A percentile compares a stretch with the other conserved stretches of the same genome.
phyloP scores from a whole-genome alignment of 2,329 filamentous ascomycete genomes.

The Metarhizium brunneum region DNA sequence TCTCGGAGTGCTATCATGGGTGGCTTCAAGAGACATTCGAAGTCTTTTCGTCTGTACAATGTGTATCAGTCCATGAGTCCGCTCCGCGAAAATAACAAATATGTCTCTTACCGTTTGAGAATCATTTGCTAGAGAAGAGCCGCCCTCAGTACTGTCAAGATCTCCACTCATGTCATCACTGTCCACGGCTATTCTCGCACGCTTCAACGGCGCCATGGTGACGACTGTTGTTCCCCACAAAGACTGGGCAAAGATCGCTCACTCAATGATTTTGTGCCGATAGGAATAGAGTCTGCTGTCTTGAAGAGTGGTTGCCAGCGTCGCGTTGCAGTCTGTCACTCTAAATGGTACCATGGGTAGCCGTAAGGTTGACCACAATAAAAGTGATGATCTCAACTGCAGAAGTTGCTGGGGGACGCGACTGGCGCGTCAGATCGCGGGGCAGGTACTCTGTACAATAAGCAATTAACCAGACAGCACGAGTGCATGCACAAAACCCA shows the following conservation, averaged over 20 bases:
- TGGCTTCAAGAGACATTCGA: slow-evolving; percentile 2
- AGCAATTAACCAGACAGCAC: not conserved
- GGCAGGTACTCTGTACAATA: not conserved
- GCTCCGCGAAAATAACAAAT: not conserved
- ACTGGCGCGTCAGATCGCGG: not conserved
- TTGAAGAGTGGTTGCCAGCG: not conserved
- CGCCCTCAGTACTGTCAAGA: not conserved
- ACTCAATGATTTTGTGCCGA: not conserved
- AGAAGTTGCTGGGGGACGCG: not conserved
- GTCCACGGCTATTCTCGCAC: slow-evolving; percentile 24
- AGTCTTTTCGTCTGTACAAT: slow-evolving; percentile 14
- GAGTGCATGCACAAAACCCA: no score
- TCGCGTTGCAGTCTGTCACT: not conserved
- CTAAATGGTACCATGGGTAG: not conserved
- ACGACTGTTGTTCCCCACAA: not conserved
- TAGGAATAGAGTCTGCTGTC: not conserved
- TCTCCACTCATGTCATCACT: not conserved
- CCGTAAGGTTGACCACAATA: not conserved
- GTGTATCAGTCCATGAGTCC: not conserved
- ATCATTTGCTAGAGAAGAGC: not conserved
- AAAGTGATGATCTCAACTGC: not conserved
- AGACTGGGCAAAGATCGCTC: not conserved
- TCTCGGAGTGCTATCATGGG: not conserved
- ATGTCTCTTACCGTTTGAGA: not conserved
- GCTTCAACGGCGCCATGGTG: slow-evolving; percentile 29